Evolutionary conservation across 495 filamentous ascomycete species (phyloP).

Genomic region (Tuber calosporum): DNA sequence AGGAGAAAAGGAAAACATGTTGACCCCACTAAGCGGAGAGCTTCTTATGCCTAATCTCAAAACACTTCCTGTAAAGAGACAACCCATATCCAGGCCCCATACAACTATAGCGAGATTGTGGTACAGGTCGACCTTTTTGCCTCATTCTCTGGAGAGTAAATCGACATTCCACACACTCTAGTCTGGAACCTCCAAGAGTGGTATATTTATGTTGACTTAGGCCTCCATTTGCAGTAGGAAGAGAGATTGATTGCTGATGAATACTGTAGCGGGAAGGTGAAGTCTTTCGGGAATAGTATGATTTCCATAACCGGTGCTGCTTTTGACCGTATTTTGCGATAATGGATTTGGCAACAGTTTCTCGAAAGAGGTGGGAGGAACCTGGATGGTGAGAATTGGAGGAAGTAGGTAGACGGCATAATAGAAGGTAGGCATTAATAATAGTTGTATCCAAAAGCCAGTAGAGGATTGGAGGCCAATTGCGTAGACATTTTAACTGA

Average conservation of each 20-base stretch:
- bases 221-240: background rate
- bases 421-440: slow-evolving; percentile 12
- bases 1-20: too few relatives aligned
- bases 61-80: background rate
- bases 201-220: background rate
- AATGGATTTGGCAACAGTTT: background rate
- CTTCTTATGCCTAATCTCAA: background rate
- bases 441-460: slow-evolving; percentile 32
- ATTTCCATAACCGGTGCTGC: background rate
- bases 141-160: background rate
- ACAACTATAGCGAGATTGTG: background rate
- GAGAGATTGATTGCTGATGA: background rate
- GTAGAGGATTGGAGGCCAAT: slow-evolving; percentile 29
- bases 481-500: slow-evolving; percentile 14
- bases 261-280: background rate
- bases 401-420: background rate
- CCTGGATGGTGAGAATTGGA: background rate
- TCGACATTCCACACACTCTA: background rate
- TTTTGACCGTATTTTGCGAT: background rate
- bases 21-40: background rate
- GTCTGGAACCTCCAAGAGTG: background rate
- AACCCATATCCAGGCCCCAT: background rate
- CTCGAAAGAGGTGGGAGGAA: background rate
- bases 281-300: background rate
- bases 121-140: background rate